Evolutionary conservation across 495 filamentous ascomycete genomes (phyloP), one percentile per base, ranked within the genome.

Genomic region (Aspergillus nanangensis): DNA sequence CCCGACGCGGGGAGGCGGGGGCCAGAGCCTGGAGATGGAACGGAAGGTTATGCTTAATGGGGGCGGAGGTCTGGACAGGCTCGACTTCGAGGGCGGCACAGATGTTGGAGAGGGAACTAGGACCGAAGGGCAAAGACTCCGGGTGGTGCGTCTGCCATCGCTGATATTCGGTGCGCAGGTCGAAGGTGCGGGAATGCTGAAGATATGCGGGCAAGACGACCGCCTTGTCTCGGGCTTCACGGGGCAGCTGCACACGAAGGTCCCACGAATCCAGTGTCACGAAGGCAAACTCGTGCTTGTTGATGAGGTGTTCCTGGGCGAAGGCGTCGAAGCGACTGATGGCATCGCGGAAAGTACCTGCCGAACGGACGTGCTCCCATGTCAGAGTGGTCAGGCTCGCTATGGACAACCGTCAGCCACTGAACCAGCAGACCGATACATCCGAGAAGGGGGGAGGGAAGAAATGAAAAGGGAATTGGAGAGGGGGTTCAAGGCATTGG

Each of bases 201-300:
- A 98, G 78, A 61, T 96, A 97, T 13, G 90, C 82, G n/a, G 93
- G 93, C 15, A 98, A 79, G 13, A 95, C 92, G 27, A 96, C 92
- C 32, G 92, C 87, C 74, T 98, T 97, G 71, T 97, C 93, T 45
- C 93, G 88, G 53, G 93, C 93, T 71, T 98, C 93, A 39, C 93
- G 87, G 24, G 93, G 93, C 51, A 98, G 79, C 74, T 98, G 93
- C 38, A 98, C 93, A 50, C 93, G 91, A 42, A 98, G 83, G 67
- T 98, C 93, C 93, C 93, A 98, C 21, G 93, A 91, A 62, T 96
- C 94, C 54, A 98, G 78, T 24, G 93, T 98, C 48, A 98, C 93
- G 68, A 97, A 98, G 51, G 92, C 88, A 65, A 97, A 98, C 53
- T 96, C 90, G 54, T 91, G 88, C 56, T 93, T 87, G 40, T 74